Evolutionary conservation across 2,329 filamentous ascomycete species (phyloP), one percentile per base, ranked within the genome.

Genomic region (Camillea tinctor): DNA sequence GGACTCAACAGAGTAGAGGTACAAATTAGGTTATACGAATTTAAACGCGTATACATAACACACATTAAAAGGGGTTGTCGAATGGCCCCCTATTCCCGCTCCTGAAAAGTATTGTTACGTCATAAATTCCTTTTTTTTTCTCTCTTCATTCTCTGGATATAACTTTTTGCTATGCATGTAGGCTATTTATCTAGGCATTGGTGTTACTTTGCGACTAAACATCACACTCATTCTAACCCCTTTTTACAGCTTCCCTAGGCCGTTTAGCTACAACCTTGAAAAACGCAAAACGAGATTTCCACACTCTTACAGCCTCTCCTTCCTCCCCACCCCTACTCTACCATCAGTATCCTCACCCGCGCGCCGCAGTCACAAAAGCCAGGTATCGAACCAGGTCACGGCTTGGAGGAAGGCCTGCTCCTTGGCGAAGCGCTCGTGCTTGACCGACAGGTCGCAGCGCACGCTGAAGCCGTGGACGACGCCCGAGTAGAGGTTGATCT

Each of bases 391-490:
- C 92, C 92, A 96, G 56, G 80, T 73, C 55, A 93, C 80, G 40
- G 91, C 91, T 80, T 95, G 92, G 64, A 81, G 70, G 72, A 95
- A 95, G 4, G 92, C 91, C 76, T 89, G 86, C 77, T 96, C 90
- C 82, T 92, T 93, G 44, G 90, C 88, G 68, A 84, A 94, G 73
- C 83, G 86, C 70, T 84, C 74, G 52, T 78, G 64, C 72, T 81
- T 82, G 64, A 87, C 81, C 62, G 69, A 81, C 30, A 82, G 60
- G 71, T 95, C 89, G 24, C 80, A 81, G 58, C 91, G 84, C 1
- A 93, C 87, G 8, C 87, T 81, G 69, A 95, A 96, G 0, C 92
- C 92, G 74, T 96, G 92, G 58, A 76, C 75, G 26, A 91, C 86
- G 57, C 86, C 85, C 2, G 85, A 86, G 80, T 85, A 95, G 8